These are phyloP conservation scores for Rhodotorula sp. DNA, from an alignment of 1,284 basidiomycete species.

Conservation along the genomic window DNA sequence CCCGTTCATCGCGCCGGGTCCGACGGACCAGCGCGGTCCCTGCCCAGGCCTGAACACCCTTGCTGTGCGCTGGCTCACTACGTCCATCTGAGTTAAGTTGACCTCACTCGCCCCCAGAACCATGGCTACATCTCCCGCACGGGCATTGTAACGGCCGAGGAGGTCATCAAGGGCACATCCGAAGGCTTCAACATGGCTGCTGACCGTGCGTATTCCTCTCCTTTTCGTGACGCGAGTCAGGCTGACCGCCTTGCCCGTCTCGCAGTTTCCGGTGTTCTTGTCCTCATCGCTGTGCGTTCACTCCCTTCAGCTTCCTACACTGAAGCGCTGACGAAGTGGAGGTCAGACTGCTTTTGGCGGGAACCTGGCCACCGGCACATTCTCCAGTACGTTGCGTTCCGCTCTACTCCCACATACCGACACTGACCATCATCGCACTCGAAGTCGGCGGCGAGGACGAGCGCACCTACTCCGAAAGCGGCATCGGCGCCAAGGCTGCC, in stretches of 20 bases:
- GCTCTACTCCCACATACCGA: too few species aligned
- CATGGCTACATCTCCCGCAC: conserved; percentile 34
- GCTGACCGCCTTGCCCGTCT: too few species aligned
- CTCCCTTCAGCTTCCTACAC: too few species aligned
- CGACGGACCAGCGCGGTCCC: conserved; percentile 47
- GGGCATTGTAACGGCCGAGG: conserved; percentile 47
- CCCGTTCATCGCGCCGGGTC: conserved; percentile 44
- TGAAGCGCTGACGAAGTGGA: too few species aligned
- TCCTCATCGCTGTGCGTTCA: neutral
- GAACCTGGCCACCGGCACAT: conserved; percentile 4
- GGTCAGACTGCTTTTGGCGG: neutral
- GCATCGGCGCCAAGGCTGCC: neutral
- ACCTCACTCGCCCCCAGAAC: conserved; percentile 19
- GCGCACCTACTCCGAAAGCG: neutral
- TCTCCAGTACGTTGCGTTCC: conserved; percentile 1
- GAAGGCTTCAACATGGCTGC: conserved; percentile 13
- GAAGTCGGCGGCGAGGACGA: conserved; percentile 13
- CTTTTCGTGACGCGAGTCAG: too few species aligned
- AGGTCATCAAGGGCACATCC: conserved; percentile 43
- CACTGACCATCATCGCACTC: neutral
- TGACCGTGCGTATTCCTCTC: neutral
- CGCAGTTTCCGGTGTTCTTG: neutral
- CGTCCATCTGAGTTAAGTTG: neutral
- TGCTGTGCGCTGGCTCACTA: conserved; percentile 45
- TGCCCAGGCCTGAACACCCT: conserved; percentile 52